These are phyloP conservation scores for Coriolopsis trogii DNA, from an alignment of 1,284 basidiomycete genomes.

Conservation along the genomic window DNA sequence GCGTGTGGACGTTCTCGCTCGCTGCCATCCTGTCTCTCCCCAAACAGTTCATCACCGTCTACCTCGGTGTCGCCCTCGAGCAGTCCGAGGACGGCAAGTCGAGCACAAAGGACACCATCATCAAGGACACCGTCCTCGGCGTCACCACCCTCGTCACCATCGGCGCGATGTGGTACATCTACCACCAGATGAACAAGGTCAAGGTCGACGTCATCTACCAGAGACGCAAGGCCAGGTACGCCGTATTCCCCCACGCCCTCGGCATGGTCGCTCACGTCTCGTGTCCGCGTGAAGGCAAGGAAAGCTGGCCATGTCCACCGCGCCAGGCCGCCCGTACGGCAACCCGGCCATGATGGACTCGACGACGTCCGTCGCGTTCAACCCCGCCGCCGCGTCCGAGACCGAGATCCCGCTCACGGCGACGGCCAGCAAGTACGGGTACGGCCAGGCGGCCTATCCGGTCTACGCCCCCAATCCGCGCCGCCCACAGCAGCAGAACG, in stretches of 20 bases:
- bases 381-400: constrained; percentile 41
- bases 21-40: constrained; percentile 79
- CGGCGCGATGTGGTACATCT: constrained; percentile 84
- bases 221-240: constrained; percentile 46
- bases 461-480: constrained; percentile 41
- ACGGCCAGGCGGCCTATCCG: constrained; percentile 30
- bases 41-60: constrained; percentile 78
- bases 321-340: constrained; percentile 35
- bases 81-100: constrained; percentile 42
- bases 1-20: constrained; percentile 67
- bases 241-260: not conserved
- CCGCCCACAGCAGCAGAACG: constrained; percentile 24
- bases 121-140: constrained; percentile 65
- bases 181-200: constrained; percentile 72
- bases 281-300: constrained; percentile 43
- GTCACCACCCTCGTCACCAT: constrained; percentile 75
- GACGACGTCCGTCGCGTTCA: constrained; percentile 37
- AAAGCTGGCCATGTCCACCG: constrained; percentile 41
- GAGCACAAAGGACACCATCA: constrained; percentile 53
- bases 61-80: constrained; percentile 62
- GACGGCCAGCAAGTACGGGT: too few relatives aligned
- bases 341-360: constrained; percentile 28
- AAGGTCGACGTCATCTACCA: constrained; percentile 77
- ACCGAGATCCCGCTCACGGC: constrained; percentile 45
- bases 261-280: not conserved